phyloP scores from a whole-genome alignment of 2,329 filamentous ascomycete species.

The Emericellopsis cladophorae region DNA sequence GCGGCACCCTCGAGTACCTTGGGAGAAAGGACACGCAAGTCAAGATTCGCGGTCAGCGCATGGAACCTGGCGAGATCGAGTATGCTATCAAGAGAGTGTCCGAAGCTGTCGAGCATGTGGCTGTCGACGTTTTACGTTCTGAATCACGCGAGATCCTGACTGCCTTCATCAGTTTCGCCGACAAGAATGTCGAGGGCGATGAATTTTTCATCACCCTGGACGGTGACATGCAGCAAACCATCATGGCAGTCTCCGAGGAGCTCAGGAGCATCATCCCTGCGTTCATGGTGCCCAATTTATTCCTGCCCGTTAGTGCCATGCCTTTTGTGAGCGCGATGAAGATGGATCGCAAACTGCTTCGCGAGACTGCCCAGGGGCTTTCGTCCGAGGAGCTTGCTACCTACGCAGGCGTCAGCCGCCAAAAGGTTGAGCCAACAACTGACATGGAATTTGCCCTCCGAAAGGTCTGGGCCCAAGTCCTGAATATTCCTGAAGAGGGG shows the following conservation, averaged over 20 bases:
- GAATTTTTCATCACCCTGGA: constrained; percentile 5
- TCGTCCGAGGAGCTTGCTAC: neutral
- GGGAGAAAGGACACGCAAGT: constrained; percentile 42
- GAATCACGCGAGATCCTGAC: neutral
- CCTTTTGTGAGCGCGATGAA: constrained; percentile 6
- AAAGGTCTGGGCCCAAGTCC: constrained; percentile 5
- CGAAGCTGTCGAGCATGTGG: neutral
- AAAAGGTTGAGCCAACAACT: neutral
- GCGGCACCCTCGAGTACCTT: constrained; percentile 21
- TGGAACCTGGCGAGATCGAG: constrained; percentile 24
- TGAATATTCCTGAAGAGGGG: neutral
- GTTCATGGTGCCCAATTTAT: constrained; percentile 6
- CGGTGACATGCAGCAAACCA: constrained; percentile 3
- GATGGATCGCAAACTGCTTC: constrained; percentile 12
- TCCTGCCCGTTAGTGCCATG: constrained; percentile 4
- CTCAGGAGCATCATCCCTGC: constrained; percentile 5
- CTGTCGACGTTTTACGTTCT: neutral
- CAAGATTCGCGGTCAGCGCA: constrained; percentile 40
- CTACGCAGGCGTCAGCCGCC: neutral
- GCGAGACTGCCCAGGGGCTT: constrained; percentile 11
- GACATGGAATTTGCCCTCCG: neutral
- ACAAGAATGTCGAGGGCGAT: neutral
- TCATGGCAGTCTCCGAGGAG: constrained; percentile 5
- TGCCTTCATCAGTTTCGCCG: constrained; percentile 3
- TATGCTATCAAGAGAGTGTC: constrained; percentile 1